Evolutionary conservation across 495 filamentous ascomycete genomes (phyloP).

Genomic region (Penicillium samsonianum): DNA sequence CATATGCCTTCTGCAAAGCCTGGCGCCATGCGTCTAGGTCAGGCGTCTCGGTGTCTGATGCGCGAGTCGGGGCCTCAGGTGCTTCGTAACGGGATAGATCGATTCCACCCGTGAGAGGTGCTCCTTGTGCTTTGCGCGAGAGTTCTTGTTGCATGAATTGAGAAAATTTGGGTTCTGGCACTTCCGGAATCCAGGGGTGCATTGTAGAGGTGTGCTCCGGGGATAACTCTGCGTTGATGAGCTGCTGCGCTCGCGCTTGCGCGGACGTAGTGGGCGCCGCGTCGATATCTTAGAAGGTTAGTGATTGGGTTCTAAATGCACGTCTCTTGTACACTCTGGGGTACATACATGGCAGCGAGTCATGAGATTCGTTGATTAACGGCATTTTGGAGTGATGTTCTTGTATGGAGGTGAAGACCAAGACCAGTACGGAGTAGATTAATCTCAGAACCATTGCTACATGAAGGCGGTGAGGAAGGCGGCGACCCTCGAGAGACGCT

Average conservation of each 20-base stretch:
- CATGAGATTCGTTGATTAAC: slow-evolving; percentile 70
- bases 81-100: slow-evolving; percentile 84
- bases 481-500: background rate
- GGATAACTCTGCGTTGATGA: slow-evolving; percentile 66
- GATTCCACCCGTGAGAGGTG: slow-evolving; percentile 60
- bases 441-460: slow-evolving; percentile 3
- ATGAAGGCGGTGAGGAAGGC: background rate
- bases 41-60: slow-evolving; percentile 32
- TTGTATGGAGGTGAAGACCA: background rate
- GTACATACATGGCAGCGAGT: slow-evolving; percentile 77
- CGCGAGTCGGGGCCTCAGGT: slow-evolving; percentile 43
- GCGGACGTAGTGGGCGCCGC: slow-evolving; percentile 59
- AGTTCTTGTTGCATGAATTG: slow-evolving; percentile 65
- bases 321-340: background rate
- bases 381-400: slow-evolving; percentile 52
- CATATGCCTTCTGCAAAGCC: slow-evolving; percentile 55
- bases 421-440: slow-evolving; percentile 7
- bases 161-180: slow-evolving; percentile 51
- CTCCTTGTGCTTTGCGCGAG: slow-evolving; percentile 54
- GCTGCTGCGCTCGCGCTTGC: slow-evolving; percentile 57
- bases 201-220: slow-evolving; percentile 39
- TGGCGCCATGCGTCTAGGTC: slow-evolving; percentile 42
- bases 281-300: slow-evolving; percentile 65
- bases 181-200: slow-evolving; percentile 44
- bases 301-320: background rate